Evolutionary conservation across 441 rosid species (phyloP), one percentile per base, ranked within the genome.

Genomic region (Geranium incanum): DNA sequence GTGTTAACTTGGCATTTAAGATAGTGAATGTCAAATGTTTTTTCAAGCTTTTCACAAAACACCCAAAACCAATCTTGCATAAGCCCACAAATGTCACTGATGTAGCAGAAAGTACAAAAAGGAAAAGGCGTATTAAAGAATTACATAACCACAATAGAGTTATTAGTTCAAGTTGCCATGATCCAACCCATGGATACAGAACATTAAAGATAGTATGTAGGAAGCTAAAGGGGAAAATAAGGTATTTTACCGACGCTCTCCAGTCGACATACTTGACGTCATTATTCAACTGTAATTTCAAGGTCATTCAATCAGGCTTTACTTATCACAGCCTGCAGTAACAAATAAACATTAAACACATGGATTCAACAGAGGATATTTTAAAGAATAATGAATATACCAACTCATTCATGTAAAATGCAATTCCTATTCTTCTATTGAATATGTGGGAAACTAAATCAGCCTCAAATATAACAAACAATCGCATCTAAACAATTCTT

Each of bases 191-290:
- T 41, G 16, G 15, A 0, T 38, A 39, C 57, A 39, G 9, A 11
- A 11, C n/a, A 19, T 16, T 16, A 13, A 39, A 39, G 15, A 39
- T 16, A 36, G 52, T 23, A 28, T 59, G 7, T 37, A 41, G 50
- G 55, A 8, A n/a, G 23, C 48, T 11, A 8, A 70, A 9, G 48
- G 50, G 39, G 50, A 18, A 41, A 50, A 38, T 52, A 36, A 1
- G 43, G 13, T 16, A 59, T 23, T 23, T 67, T 85, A 87, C 95
- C 92, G 87, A 72, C 87, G 84, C 67, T 89, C 95, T 74, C 92
- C 92, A 6, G 81, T 77, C 70, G 75, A 71, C 74, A 72, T 81
- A 71, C 87, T 87, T 69, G 95, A 89, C 28, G 87, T 75, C 90
- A 87, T 89, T 67, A 60, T 81, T 80, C 72, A 75, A 69, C 62